These are phyloP conservation scores for Raddia distichophylla DNA, from an alignment of 176 grass and related monocot genomes.

Conservation along the genomic window DNA sequence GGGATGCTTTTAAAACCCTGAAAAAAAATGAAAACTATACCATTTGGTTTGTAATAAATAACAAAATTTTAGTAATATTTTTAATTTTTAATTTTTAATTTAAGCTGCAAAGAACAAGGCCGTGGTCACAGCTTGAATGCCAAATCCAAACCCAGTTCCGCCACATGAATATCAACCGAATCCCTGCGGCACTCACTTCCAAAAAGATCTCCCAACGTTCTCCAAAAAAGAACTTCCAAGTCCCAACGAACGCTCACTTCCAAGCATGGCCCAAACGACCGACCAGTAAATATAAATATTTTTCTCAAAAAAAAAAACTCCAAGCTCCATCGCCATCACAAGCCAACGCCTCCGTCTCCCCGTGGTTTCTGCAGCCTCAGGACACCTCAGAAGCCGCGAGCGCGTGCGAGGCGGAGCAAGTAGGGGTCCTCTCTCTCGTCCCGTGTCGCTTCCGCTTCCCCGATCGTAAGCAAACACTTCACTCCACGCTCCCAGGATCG, in stretches of 20 bases:
- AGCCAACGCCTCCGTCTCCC: background rate
- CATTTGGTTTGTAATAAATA: too few species aligned
- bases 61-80: too few species aligned
- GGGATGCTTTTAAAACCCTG: too few species aligned
- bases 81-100: too few species aligned
- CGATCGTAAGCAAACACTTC: background rate
- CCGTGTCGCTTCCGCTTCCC: background rate
- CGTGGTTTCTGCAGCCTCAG: background rate
- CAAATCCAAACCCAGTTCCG: too few species aligned
- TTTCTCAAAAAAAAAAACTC: background rate
- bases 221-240: too few species aligned
- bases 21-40: too few species aligned
- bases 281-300: background rate
- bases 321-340: background rate
- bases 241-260: background rate
- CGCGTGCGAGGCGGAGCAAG: background rate
- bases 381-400: too few species aligned
- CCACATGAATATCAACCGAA: too few species aligned
- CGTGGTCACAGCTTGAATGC: too few species aligned
- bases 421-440: background rate
- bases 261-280: background rate
- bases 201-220: background rate
- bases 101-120: too few species aligned
- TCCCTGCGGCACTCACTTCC: background rate
- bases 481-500: background rate